These are phyloP conservation scores for Paramyrothecium sp. DNA, from an alignment of 2,329 filamentous ascomycete genomes.

Conservation along the genomic window DNA sequence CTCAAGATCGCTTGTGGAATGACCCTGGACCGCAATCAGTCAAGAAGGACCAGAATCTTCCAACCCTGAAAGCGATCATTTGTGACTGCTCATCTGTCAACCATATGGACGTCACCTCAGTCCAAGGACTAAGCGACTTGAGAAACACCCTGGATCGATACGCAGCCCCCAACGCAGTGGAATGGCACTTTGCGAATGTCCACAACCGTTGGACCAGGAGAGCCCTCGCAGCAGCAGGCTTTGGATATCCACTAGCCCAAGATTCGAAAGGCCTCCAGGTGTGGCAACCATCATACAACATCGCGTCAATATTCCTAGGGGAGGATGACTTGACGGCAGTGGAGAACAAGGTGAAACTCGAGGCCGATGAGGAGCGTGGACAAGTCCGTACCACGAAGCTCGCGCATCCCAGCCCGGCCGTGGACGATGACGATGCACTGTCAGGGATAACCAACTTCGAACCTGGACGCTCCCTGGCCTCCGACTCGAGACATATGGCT, in stretches of 20 bases:
- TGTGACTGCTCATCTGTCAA: slow-evolving; percentile 59
- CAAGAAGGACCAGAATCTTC: slow-evolving; percentile 31
- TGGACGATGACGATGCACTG: background rate
- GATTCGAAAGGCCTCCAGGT: slow-evolving; percentile 21
- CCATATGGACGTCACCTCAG: slow-evolving; percentile 54
- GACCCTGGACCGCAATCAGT: slow-evolving; percentile 40
- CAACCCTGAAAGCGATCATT: slow-evolving; percentile 51
- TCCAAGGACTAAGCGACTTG: slow-evolving; percentile 56
- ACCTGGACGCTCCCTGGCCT: background rate
- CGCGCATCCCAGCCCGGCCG: background rate
- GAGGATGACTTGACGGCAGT: background rate
- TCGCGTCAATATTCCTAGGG: slow-evolving; percentile 18
- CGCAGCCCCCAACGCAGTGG: slow-evolving; percentile 43
- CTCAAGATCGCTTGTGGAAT: slow-evolving; percentile 53
- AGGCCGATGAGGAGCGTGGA: background rate
- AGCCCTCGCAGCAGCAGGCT: slow-evolving; percentile 54
- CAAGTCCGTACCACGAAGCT: background rate
- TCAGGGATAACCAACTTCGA: background rate
- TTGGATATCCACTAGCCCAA: slow-evolving; percentile 42
- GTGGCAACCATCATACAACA: slow-evolving; percentile 32
- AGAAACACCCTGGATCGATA: slow-evolving; percentile 54
- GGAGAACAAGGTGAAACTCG: background rate
- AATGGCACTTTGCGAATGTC: slow-evolving; percentile 55
- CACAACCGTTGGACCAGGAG: slow-evolving; percentile 57
- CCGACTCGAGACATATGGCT: slow-evolving; percentile 7